Conservation (phyloP, 768 basidiomycete species). For the Lentinula raphanica region DNA sequence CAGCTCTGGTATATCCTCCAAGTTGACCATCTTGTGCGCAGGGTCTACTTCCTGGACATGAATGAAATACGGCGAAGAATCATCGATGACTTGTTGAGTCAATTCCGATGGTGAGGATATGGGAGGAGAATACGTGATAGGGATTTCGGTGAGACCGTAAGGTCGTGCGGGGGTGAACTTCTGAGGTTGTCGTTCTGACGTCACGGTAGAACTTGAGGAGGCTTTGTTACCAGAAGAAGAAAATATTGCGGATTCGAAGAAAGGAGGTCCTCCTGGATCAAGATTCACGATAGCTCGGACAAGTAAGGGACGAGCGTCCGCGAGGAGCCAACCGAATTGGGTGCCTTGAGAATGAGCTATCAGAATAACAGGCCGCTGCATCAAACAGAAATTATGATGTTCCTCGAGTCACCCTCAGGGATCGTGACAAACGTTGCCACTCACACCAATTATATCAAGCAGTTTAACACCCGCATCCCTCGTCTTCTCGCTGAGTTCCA, state of each 20-base stretch:
- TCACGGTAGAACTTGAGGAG: background rate
- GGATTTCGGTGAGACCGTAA: slow-evolving; percentile 45
- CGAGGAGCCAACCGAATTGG: slow-evolving; percentile 43
- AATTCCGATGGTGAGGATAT: slow-evolving; percentile 31
- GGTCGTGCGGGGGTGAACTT: slow-evolving; percentile 28
- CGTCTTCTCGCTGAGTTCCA: slow-evolving; percentile 33
- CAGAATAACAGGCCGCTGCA: slow-evolving; percentile 36
- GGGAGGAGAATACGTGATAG: slow-evolving; percentile 38
- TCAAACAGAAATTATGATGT: background rate
- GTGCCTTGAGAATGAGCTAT: slow-evolving; percentile 50
- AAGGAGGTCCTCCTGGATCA: slow-evolving; percentile 49
- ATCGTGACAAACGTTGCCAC: too few relatives aligned
- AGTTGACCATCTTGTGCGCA: slow-evolving; percentile 35
- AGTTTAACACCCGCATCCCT: slow-evolving; percentile 36
- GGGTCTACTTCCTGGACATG: slow-evolving; percentile 40
- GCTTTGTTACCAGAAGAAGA: too few relatives aligned
- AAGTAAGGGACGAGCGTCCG: slow-evolving; percentile 36
- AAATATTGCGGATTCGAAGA: slow-evolving; percentile 34
- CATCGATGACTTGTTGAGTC: slow-evolving; percentile 20
- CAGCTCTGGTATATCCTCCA: slow-evolving; percentile 39
- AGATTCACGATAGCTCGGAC: slow-evolving; percentile 45
- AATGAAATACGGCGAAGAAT: slow-evolving; percentile 26
- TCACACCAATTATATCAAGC: slow-evolving; percentile 44
- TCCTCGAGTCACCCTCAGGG: background rate
- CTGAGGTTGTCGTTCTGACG: background rate